Percentiles rank a stretch among this genome's conserved stretches.
Evolutionary conservation across 768 basidiomycete genomes (phyloP).

Genomic region (Boletus patriciae): DNA sequence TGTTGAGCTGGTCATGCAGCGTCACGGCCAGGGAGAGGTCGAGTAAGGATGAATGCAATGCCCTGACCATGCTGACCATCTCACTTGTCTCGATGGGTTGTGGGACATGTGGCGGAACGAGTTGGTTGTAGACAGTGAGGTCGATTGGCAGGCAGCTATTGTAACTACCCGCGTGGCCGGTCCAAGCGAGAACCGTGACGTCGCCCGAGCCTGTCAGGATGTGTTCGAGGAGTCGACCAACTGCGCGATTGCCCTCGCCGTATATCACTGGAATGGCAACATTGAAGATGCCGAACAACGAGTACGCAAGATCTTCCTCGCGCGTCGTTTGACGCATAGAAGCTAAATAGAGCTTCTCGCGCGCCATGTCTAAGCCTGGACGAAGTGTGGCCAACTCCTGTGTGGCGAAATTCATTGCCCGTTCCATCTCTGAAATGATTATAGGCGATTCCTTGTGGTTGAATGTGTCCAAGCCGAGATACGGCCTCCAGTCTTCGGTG

Average conservation of each 20-base stretch:
- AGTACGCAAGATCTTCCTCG: constrained; percentile 12
- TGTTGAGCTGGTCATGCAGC: background rate
- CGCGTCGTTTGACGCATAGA: background rate
- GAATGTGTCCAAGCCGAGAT: background rate
- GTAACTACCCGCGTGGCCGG: too few relatives aligned
- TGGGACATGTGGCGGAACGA: background rate
- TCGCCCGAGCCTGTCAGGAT: too few relatives aligned
- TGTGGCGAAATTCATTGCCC: too few relatives aligned
- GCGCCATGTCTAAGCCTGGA: background rate
- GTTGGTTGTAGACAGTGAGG: constrained; percentile 1
- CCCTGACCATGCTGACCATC: background rate
- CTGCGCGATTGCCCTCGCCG: constrained; percentile 5
- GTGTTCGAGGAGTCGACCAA: constrained; percentile 7
- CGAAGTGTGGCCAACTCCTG: background rate
- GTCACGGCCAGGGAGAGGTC: background rate
- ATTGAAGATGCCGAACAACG: constrained; percentile 8
- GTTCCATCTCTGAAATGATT: constrained; percentile 3
- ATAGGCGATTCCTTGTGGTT: constrained; percentile 7
- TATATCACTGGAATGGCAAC: constrained; percentile 3
- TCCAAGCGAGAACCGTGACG: constrained; percentile 16
- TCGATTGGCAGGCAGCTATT: constrained; percentile 2
- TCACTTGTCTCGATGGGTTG: background rate
- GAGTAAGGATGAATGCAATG: too few relatives aligned
- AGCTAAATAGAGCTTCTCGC: constrained; percentile 9
- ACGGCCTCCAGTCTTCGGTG: too few relatives aligned